Percentiles rank a stretch among this genome's conserved stretches.
Evolutionary conservation across 2,329 filamentous ascomycete species (phyloP).

Genomic region (Conoideocrella luteorostrata): DNA sequence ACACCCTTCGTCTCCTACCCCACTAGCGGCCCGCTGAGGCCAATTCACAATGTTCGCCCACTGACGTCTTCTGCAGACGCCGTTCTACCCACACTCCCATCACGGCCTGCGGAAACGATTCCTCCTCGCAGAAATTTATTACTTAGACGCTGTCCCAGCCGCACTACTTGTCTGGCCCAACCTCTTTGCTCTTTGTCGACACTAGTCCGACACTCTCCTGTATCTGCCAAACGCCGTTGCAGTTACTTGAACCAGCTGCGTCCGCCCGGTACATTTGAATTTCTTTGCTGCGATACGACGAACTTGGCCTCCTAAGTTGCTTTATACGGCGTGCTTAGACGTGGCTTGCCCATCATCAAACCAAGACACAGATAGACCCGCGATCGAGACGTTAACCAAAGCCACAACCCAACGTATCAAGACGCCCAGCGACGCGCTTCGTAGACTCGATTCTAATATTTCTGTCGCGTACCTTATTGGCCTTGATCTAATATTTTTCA

Average conservation of each 20-base stretch:
- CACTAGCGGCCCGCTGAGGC: constrained; percentile 12
- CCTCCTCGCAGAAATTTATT: constrained; percentile 10
- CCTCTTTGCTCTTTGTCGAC: constrained; percentile 1
- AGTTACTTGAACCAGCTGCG: not conserved
- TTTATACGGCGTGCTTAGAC: not conserved
- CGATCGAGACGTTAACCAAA: too few relatives aligned
- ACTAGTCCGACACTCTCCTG: constrained; percentile 1
- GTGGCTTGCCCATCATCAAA: not conserved
- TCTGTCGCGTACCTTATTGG: too few relatives aligned
- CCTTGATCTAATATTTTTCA: too few relatives aligned
- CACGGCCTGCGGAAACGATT: constrained; percentile 3
- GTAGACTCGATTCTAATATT: too few relatives aligned
- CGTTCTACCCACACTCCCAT: constrained; percentile 3
- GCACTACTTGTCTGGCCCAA: constrained; percentile 3
- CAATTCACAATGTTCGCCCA: constrained; percentile 10
- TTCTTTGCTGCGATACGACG: not conserved
- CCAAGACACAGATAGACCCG: too few relatives aligned
- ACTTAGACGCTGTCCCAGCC: constrained; percentile 4
- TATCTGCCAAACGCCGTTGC: not conserved
- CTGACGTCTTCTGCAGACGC: constrained; percentile 12
- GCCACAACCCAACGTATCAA: too few relatives aligned
- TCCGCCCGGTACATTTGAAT: not conserved
- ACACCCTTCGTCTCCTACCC: constrained; percentile 5
- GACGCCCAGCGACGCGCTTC: too few relatives aligned
- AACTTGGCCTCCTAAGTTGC: not conserved